Evolutionary conservation across 2,329 filamentous ascomycete species (phyloP).

Genomic region (Colletotrichum tropicicola): DNA sequence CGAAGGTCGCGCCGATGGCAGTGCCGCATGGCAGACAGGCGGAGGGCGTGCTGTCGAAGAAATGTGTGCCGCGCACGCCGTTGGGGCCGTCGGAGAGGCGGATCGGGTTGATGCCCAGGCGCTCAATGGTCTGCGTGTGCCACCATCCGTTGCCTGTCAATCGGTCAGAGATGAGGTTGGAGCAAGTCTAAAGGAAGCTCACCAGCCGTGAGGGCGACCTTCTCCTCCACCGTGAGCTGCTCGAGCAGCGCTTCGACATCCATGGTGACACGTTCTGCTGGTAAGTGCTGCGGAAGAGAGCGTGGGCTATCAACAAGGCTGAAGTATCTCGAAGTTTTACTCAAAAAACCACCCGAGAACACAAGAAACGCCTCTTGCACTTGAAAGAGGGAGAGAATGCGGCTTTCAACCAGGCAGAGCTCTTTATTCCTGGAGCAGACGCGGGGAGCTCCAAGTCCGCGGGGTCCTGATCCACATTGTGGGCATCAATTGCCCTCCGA

Average conservation of each 20-base stretch:
- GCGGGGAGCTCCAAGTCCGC: constrained; percentile 12
- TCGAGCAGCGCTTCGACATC: constrained; percentile 29
- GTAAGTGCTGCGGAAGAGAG: not conserved
- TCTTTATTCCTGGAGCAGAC: constrained; percentile 1
- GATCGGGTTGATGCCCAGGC: constrained; percentile 21
- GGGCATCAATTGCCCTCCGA: not conserved
- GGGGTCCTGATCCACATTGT: constrained; percentile 15
- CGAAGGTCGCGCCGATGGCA: constrained; percentile 65
- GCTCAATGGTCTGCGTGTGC: constrained; percentile 32
- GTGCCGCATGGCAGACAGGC: constrained; percentile 70
- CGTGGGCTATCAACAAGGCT: not conserved
- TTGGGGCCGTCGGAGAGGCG: constrained; percentile 35
- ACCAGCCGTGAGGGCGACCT: constrained; percentile 30
- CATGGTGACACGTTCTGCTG: not conserved
- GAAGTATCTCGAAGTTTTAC: not conserved
- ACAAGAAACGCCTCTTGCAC: not conserved
- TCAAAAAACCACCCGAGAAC: not conserved
- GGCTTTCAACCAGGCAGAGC: not conserved
- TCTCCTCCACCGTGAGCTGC: constrained; percentile 30
- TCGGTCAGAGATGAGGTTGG: not conserved
- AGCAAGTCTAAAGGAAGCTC: not conserved
- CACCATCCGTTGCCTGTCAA: constrained; percentile 30
- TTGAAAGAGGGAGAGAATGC: not conserved
- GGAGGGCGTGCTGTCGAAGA: constrained; percentile 70
- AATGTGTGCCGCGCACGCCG: constrained; percentile 68